phyloP scores from a whole-genome alignment of 345 rosid species.

The Citrus glauca region DNA sequence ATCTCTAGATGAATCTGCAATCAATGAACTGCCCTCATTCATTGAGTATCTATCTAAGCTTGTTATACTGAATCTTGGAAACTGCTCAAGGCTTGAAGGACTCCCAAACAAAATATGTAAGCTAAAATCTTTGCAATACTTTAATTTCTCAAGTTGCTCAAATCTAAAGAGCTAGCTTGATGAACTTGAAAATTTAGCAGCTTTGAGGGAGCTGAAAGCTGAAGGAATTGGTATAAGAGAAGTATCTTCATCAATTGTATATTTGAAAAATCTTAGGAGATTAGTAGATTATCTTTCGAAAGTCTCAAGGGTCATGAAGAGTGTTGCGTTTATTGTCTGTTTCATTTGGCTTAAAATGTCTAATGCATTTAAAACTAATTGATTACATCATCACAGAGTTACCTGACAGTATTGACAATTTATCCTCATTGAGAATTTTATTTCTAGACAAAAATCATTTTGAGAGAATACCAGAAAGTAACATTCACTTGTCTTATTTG shows the following conservation, averaged over 20 bases:
- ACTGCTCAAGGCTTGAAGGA: too few relatives aligned
- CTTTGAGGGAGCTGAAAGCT: not conserved
- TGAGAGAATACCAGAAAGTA: not conserved
- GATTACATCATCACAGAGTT: not conserved
- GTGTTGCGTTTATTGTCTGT: not conserved
- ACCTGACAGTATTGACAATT: not conserved
- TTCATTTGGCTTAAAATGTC: not conserved
- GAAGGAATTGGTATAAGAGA: not conserved
- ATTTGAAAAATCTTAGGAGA: not conserved
- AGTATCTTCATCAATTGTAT: not conserved
- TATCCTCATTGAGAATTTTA: not conserved
- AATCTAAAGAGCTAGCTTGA: not conserved
- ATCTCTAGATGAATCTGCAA: not conserved
- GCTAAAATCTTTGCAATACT: not conserved
- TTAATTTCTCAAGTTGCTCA: not conserved
- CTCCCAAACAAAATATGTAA: not conserved
- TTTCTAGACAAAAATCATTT: not conserved
- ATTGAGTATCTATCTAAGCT: too few relatives aligned
- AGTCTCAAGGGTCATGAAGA: not conserved
- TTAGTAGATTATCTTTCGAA: not conserved
- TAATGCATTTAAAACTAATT: not conserved
- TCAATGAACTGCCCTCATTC: too few relatives aligned
- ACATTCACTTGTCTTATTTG: not conserved
- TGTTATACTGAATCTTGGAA: too few relatives aligned
- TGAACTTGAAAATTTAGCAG: not conserved